Percentiles rank a stretch among this genome's conserved stretches.
These are phyloP conservation scores for Zoysia pacifica DNA, from an alignment of 176 grass and related monocot genomes.

Conservation along the genomic window DNA sequence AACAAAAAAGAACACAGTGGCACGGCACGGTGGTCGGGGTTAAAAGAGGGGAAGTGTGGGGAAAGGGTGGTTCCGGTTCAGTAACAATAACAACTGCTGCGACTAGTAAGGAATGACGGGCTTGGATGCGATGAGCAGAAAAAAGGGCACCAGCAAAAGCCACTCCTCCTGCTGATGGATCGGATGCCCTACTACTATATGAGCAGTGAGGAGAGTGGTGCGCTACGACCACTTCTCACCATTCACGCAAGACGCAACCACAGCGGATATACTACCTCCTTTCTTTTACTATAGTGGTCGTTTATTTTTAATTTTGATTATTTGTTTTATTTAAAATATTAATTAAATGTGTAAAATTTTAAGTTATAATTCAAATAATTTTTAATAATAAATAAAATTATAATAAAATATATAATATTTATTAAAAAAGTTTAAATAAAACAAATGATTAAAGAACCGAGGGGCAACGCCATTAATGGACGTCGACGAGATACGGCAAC, in stretches of 20 bases:
- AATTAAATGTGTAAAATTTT: too few species aligned
- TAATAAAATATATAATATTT: too few species aligned
- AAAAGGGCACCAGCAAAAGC: constrained; percentile 16
- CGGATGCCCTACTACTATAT: background rate
- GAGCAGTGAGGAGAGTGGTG: background rate
- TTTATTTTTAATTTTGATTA: too few species aligned
- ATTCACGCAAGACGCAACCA: background rate
- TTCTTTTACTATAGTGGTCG: too few species aligned
- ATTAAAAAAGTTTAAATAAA: too few species aligned
- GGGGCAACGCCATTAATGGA: constrained; percentile 9
- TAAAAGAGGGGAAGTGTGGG: background rate
- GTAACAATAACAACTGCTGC: background rate
- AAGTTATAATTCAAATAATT: too few species aligned
- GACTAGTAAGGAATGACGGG: background rate
- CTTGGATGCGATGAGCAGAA: background rate
- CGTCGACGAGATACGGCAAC: background rate
- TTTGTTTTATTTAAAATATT: too few species aligned
- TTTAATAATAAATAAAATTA: too few species aligned
- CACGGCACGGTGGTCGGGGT: constrained; percentile 34
- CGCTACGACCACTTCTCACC: background rate
- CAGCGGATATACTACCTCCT: background rate
- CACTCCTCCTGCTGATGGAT: background rate
- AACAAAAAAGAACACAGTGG: background rate
- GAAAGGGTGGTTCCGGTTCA: background rate
- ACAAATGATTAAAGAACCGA: too few species aligned